Evolutionary conservation across 768 basidiomycete genomes (phyloP), one percentile per base, ranked within the genome.

Genomic region (Lactarius hengduanensis): DNA sequence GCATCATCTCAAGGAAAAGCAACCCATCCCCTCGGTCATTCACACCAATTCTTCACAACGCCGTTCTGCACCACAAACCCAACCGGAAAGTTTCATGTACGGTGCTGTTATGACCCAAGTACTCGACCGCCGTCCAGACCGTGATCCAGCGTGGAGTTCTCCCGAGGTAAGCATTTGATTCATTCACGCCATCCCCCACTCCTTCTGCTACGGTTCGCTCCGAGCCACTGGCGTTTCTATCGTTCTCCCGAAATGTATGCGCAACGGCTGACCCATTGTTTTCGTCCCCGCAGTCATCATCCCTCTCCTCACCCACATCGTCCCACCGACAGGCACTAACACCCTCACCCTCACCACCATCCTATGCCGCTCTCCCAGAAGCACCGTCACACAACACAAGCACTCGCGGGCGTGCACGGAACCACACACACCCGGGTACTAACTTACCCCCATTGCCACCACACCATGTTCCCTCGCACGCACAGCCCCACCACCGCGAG

Each of bases 31-130:
- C 22, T 47, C 62, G 54, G 36, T 58, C 16, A 53, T 32, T 28
- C 59, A 61, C 10, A 32, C 26, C 50, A 40, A 50, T 16, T 81
- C 81, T 18, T 84, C 83, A 0, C 85, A 83, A 22, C 50, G 61
- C 61, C 84, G 82, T 70, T 82, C 82, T 54, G 86, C 83, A 28
- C 77, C 86, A 30, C 79, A 82, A 9, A 81, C 78, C 57, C 78
- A 83, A 13, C 75, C 86, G 20, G 86, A 87, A 75, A 74, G 81
- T 1, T 84, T 85, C 56, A 72, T 87, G n/a, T 73, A 75, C 64
- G 72, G 69, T 16, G 8, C 57, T 5, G 73, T 74, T 67, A 72
- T 72, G 64, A 67, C 69, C 32, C 71, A 71, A 60, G 67, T 71
- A n/a, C 55, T 53, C 28, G 65, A 59, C 28, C 41, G 36, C 32